phyloP scores from a whole-genome alignment of 2,329 filamentous ascomycete genomes.

The Pseudogymnoascus sp. region DNA sequence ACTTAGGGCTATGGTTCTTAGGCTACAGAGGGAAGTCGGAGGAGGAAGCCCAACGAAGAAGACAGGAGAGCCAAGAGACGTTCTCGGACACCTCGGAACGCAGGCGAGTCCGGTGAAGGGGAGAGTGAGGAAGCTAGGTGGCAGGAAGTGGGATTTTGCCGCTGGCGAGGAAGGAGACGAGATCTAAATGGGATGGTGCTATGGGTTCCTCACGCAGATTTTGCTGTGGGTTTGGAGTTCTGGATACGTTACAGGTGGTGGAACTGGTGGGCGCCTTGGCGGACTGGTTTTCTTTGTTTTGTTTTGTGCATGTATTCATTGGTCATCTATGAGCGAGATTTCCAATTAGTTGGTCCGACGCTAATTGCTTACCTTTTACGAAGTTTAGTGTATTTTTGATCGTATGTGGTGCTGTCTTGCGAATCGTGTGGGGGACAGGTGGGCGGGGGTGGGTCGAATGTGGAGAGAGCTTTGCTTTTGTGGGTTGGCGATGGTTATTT shows the following conservation, averaged over 20 bases:
- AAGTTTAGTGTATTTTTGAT: neutral
- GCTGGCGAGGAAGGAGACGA: neutral
- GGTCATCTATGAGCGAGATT: slow-evolving; percentile 5
- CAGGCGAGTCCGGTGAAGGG: neutral
- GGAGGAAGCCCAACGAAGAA: neutral
- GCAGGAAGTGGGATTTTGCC: slow-evolving; percentile 2
- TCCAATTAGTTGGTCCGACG: neutral
- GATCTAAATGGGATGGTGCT: neutral
- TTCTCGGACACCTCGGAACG: neutral
- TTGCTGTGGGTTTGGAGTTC: neutral
- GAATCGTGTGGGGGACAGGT: neutral
- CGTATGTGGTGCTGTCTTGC: neutral
- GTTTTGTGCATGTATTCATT: neutral
- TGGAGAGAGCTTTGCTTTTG: neutral
- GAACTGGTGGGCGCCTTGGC: neutral
- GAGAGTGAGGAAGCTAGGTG: neutral
- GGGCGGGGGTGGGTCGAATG: neutral
- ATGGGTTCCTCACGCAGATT: neutral
- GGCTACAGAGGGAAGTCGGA: neutral
- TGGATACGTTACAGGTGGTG: neutral
- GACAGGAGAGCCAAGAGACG: neutral
- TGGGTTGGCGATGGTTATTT: neutral
- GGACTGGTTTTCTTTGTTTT: neutral
- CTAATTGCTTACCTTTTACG: neutral
- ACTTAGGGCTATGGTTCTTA: slow-evolving; percentile 35